A percentile compares a stretch with the other conserved stretches of the same genome.
These are phyloP conservation scores for Astragalus glycyphyllos DNA, from an alignment of 306 rosid genomes.

Conservation along the genomic window DNA sequence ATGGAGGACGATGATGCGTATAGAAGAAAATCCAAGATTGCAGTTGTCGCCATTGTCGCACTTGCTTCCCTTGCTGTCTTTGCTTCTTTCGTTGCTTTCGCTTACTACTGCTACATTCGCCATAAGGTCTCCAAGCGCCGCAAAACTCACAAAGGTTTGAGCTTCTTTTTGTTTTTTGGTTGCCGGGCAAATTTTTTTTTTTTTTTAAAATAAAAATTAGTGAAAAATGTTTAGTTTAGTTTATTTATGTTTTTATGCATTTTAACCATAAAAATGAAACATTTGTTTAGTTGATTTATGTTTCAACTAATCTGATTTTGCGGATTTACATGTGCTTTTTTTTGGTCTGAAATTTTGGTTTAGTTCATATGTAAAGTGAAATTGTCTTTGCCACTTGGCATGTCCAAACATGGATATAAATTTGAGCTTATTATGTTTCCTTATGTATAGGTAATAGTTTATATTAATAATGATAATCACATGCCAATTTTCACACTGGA, in stretches of 20 bases:
- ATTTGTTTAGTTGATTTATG: conserved; percentile 7
- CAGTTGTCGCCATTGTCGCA: conserved; percentile 57
- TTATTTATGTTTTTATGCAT: too few species aligned
- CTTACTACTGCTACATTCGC: conserved; percentile 88
- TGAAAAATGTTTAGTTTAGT: neutral
- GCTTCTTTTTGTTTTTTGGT: neutral
- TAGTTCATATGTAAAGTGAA: neutral
- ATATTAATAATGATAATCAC: conserved; percentile 7
- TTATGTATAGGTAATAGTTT: conserved; percentile 18
- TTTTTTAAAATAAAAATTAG: neutral
- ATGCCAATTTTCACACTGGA: neutral
- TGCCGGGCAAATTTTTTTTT: neutral
- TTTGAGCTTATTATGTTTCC: neutral
- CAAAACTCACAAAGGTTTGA: conserved; percentile 54
- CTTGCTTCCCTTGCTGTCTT: conserved; percentile 79
- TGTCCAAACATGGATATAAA: neutral
- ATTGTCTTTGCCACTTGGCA: neutral
- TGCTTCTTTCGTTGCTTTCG: conserved; percentile 72
- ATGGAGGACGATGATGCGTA: conserved; percentile 72
- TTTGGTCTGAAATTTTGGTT: neutral
- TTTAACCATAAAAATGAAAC: neutral
- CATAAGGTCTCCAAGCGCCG: conserved; percentile 73
- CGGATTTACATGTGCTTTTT: conserved; percentile 1
- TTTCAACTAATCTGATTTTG: neutral
- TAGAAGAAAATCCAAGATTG: conserved; percentile 63